phyloP scores from a whole-genome alignment of 257 asterid species.

The Solanum etuberosum region DNA sequence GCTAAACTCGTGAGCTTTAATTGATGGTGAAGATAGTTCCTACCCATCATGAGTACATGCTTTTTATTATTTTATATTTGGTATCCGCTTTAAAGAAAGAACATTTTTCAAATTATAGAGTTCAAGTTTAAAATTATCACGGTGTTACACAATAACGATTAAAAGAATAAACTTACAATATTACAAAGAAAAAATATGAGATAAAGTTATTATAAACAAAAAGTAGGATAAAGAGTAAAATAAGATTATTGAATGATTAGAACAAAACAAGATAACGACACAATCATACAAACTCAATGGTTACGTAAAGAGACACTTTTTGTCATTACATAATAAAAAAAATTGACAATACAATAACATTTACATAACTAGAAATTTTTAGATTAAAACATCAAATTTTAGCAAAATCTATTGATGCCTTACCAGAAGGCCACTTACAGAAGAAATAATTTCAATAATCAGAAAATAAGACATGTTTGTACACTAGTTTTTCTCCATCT shows the following conservation, averaged over 20 bases:
- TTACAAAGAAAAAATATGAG: neutral
- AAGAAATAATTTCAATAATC: constrained; percentile 44
- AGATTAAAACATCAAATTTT: constrained; percentile 11
- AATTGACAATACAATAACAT: neutral
- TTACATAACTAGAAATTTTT: neutral
- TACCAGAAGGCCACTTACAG: constrained; percentile 30
- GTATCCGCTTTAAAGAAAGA: neutral
- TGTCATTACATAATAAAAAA: neutral
- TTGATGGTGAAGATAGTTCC: neutral
- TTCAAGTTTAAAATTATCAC: neutral
- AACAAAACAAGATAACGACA: neutral
- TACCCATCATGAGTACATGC: neutral
- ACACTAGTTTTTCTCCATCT: constrained; percentile 26
- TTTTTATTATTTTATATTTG: neutral
- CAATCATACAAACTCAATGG: neutral
- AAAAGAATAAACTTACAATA: neutral
- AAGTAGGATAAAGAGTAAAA: neutral
- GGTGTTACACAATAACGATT: neutral
- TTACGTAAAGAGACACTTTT: neutral
- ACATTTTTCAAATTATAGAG: neutral
- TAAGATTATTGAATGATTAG: neutral
- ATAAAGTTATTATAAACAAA: neutral
- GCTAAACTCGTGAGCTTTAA: neutral
- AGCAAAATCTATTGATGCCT: constrained; percentile 27
- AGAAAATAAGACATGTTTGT: constrained; percentile 20